Evolutionary conservation across 306 rosid species (phyloP), one percentile per base, ranked within the genome.

Genomic region (Cicer bijugum): DNA sequence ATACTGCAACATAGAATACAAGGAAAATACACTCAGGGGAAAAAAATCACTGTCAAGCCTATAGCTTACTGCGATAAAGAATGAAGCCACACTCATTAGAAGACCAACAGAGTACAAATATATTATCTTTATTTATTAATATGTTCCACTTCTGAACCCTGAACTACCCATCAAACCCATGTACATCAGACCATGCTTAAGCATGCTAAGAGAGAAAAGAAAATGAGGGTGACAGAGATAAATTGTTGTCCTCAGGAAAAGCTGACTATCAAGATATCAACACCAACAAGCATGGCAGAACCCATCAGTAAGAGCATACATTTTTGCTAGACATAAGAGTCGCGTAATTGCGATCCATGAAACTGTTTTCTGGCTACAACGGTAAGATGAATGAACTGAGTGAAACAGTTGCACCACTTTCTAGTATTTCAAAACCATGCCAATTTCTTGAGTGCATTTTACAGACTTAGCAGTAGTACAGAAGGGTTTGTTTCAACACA

Each of bases 1-100:
- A 81, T 78, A 81, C 98, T 91, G 89, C 81, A 84, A 69, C 50
- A 61, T 69, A 82, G 67, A 81, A 74, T 40, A 60, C 78, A 72
- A 8, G 63, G 67, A 46, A 65, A 47, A 39, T 69, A 76, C 70
- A 69, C 40, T 62, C 67, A 65, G 63, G 52, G 33, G 66, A 66
- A 42, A 40, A 17, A 80, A 17, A 42, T 39, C 65, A 74, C 65
- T 53, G 43, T 43, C 69, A 40, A 42, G 78, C 48, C 57, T 51
- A 51, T 51, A 39, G 60, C 63, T 78, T 14, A 55, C 45, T 9
- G 45, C 56, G 44, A 44, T 46, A 38, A 38, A 80, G 80, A 76
- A 57, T 17, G 59, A 43, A 40, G 57, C 10, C 69, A 51, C 6
- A 51, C 59, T 51, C 23, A 56, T 33, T 59, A 3, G 19, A 45